Percentiles rank a stretch among this genome's conserved stretches.
Evolutionary conservation across 2,329 filamentous ascomycete species (phyloP).

Genomic region (Xylaria hypoxylon): DNA sequence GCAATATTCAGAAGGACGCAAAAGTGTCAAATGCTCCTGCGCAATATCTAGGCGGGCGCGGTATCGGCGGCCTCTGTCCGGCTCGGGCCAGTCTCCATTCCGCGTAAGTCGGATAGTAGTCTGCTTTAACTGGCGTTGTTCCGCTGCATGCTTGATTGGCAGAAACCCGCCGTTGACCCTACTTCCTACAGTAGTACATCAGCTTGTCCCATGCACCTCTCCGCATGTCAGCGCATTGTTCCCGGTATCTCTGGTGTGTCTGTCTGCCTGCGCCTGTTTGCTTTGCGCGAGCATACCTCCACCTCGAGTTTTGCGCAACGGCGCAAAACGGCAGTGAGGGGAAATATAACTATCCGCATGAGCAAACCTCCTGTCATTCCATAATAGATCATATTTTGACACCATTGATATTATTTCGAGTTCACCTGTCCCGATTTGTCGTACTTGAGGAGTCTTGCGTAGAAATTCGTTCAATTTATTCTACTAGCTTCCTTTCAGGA

Average conservation of each 20-base stretch:
- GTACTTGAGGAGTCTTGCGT: conserved; percentile 25
- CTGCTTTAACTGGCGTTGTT: conserved; percentile 36
- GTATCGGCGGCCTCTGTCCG: conserved; percentile 19
- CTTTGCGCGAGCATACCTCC: conserved; percentile 41
- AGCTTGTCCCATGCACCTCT: conserved; percentile 22
- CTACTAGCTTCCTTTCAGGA: conserved; percentile 17
- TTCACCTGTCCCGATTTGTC: conserved; percentile 7
- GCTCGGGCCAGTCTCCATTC: conserved; percentile 40
- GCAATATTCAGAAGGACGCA: neutral
- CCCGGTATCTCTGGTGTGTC: conserved; percentile 12
- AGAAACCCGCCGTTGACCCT: conserved; percentile 28
- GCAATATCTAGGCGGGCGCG: conserved; percentile 20
- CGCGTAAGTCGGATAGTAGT: conserved; percentile 33
- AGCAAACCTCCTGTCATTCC: conserved; percentile 3
- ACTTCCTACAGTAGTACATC: no score
- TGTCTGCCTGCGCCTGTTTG: conserved; percentile 15
- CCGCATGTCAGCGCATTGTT: conserved; percentile 22
- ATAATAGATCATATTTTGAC: neutral
- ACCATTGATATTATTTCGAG: neutral
- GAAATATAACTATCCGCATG: conserved; percentile 27
- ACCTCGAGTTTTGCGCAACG: conserved; percentile 46
- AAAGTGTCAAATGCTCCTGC: conserved; percentile 11
- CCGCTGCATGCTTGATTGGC: conserved; percentile 47
- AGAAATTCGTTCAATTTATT: conserved; percentile 13
- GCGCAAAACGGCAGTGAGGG: conserved; percentile 45